Evolutionary conservation across 169 alveolate genomes (phyloP).

Genomic region (Eimeria acervulina): DNA sequence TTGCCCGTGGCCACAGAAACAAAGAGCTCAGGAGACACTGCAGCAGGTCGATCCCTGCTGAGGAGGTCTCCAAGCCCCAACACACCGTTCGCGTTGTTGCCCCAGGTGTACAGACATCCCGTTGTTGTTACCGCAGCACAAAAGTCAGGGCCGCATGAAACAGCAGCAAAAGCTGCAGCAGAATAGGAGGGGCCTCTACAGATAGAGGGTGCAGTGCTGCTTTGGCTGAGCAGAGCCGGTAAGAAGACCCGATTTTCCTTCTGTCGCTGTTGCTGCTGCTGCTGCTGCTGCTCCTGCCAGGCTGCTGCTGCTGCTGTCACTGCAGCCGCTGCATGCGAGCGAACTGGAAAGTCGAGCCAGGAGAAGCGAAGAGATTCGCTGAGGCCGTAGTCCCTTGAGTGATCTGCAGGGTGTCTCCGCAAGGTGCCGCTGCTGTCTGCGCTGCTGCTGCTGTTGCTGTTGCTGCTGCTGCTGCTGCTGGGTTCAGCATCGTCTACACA

Average conservation of each 20-base stretch:
- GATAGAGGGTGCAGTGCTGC: not conserved
- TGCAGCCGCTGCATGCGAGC: not conserved
- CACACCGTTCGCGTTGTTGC: conserved; percentile 79
- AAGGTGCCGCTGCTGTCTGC: not conserved
- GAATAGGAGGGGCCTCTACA: not conserved
- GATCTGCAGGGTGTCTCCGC: conserved; percentile 60
- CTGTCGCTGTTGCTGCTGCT: conserved; percentile 10
- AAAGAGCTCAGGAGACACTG: conserved; percentile 43
- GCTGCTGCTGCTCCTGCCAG: not conserved
- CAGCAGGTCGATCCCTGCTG: conserved; percentile 19
- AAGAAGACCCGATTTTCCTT: not conserved
- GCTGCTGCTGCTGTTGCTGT: conserved; percentile 30
- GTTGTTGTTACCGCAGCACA: conserved; percentile 68
- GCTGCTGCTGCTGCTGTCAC: conserved; percentile 5
- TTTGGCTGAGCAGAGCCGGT: conserved; percentile 39
- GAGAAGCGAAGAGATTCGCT: conserved; percentile 40
- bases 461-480: conserved; percentile 14
- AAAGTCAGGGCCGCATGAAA: conserved; percentile 79
- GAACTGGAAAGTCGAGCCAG: conserved; percentile 15
- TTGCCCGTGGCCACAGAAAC: not conserved
- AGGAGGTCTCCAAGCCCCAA: conserved; percentile 80
- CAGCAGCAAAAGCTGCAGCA: conserved; percentile 48
- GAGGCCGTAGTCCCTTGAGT: conserved; percentile 68
- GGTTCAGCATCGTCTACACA: not conserved
- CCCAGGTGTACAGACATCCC: conserved; percentile 83